Evolutionary conservation across 2,329 filamentous ascomycete species (phyloP), one percentile per base, ranked within the genome.

Genomic region (Samsoniella hepiali): DNA sequence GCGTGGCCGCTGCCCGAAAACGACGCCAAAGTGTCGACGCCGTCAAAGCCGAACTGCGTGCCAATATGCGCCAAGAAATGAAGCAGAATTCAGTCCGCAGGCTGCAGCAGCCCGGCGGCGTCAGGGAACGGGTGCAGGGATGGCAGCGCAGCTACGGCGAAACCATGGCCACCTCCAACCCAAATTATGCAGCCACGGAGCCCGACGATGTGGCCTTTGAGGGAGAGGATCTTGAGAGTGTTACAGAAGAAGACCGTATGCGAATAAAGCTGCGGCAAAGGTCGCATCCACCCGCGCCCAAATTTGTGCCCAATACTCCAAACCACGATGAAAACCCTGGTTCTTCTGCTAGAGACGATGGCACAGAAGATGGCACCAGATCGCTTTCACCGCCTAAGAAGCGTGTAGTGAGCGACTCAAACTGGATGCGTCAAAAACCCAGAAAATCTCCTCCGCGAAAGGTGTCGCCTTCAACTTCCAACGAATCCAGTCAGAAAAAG

Each of bases 391-490:
- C 91, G 53, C 94, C 94, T 17, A 93, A 91, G 77, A 97, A 96
- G 81, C 87, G 93, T 67, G 91, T 98, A 61, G 87, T 97, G 65
- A 97, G 93, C 73, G 94, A 98, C 77, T 90, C 91, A 62, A 91
- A 97, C 77, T 98, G 94, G 91, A 86, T 86, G 76, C 88, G 87
- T 65, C 75, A 77, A 74, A 84, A 82, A 65, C 82, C 81, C 64
- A 83, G 81, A 65, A 82, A 79, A 64, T 81, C 74, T 63, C 76
- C 81, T 9, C 74, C 80, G 0, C 79, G 76, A 64, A 78, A 75
- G 65, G 72, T 73, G 13, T 75, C 78, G 2, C 77, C 78, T 1
- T 75, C 64, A 40, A 32, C 34, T 32, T 51, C 54, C 38, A 64
- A 62, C 11, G 54, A 40, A 3, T 49, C 65, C 5, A 64, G 59